Conservation (phyloP, 2,329 filamentous ascomycete species). For the Clonostachys sp. region DNA sequence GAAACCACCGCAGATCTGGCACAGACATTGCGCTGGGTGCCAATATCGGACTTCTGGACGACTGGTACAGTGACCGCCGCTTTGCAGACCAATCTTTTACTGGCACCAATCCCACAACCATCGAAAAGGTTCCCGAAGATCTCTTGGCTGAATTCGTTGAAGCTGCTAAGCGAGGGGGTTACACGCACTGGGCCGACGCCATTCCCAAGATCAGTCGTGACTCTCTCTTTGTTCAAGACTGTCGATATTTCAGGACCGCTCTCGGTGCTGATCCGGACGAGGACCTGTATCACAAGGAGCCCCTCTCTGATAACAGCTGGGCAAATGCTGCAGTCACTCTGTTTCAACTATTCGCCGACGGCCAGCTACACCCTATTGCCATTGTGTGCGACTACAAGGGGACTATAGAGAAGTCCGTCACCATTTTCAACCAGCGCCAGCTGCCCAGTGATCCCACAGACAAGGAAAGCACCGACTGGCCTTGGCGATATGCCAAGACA, state of each 20-base stretch:
- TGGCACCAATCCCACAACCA: conserved; percentile 36
- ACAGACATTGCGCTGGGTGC: conserved; percentile 24
- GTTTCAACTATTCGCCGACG: conserved; percentile 34
- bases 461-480: conserved; percentile 36
- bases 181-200: conserved; percentile 20
- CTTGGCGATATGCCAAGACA: conserved; percentile 48
- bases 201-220: conserved; percentile 17
- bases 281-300: conserved; percentile 18
- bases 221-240: conserved; percentile 35
- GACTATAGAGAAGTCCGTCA: conserved; percentile 34
- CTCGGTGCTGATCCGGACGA: conserved; percentile 17
- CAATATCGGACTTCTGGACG: conserved; percentile 24
- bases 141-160: conserved; percentile 26
- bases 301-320: conserved; percentile 19
- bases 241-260: conserved; percentile 33
- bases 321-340: conserved; percentile 33
- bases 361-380: conserved; percentile 40
- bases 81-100: conserved; percentile 40
- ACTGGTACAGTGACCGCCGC: conserved; percentile 36
- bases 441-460: conserved; percentile 14
- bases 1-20: conserved; percentile 21
- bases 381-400: conserved; percentile 41
- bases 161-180: conserved; percentile 22
- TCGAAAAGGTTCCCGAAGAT: conserved; percentile 28
- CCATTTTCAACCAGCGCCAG: conserved; percentile 42